Evolutionary conservation across 2,329 filamentous ascomycete genomes (phyloP).

Genomic region (Colletotrichum orchidophilum): DNA sequence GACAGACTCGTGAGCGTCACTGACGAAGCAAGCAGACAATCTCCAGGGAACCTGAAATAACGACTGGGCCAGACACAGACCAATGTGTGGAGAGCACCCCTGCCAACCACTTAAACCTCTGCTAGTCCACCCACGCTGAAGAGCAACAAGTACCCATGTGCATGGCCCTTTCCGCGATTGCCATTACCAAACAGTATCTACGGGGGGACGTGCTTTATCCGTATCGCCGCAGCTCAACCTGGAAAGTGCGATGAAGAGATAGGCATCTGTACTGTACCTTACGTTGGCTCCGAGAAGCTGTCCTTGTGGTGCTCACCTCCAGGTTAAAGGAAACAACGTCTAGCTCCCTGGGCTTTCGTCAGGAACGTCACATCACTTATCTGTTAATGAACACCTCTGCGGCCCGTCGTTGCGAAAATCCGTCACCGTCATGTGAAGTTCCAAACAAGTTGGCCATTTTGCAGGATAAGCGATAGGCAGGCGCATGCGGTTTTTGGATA

Average conservation of each 20-base stretch:
- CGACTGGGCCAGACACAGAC: constrained; percentile 19
- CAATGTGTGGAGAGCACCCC: constrained; percentile 27
- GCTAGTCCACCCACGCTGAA: constrained; percentile 6
- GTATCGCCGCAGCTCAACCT: not conserved
- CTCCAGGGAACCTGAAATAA: constrained; percentile 25
- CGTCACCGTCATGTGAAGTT: not conserved
- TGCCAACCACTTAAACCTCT: constrained; percentile 30
- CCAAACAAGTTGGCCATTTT: not conserved
- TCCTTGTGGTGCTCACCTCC: not conserved
- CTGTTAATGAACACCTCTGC: not conserved
- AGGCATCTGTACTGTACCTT: not conserved
- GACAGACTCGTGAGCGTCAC: not conserved
- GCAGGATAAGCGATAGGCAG: not conserved
- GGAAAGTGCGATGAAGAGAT: not conserved
- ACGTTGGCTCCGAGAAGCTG: not conserved
- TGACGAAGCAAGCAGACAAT: not conserved
- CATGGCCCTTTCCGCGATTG: not conserved
- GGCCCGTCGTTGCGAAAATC: not conserved
- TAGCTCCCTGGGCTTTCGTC: not conserved
- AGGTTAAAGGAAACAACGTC: not conserved
- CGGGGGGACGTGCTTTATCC: not conserved
- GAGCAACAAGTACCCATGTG: constrained; percentile 1
- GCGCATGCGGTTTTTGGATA: not conserved
- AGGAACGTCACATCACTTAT: not conserved
- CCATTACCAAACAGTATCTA: not conserved